A percentile compares a stretch with the other conserved stretches of the same genome.
Conservation (phyloP, 148 eudicot genomes). For the Rhododendron ovatum region DNA sequence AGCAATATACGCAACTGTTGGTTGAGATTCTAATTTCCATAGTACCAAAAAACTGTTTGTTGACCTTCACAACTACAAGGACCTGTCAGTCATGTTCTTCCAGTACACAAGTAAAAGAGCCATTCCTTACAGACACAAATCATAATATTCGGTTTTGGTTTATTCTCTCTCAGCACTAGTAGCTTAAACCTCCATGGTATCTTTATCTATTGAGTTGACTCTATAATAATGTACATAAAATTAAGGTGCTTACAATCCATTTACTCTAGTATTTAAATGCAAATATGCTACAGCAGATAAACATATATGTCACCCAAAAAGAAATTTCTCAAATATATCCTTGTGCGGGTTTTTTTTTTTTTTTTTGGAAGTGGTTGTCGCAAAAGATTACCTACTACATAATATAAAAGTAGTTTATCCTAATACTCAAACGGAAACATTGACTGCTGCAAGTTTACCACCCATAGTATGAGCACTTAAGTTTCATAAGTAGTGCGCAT, state of each 20-base stretch:
- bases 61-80: neutral
- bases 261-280: neutral
- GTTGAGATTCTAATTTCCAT: too few species aligned
- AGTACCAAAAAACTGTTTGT: too few species aligned
- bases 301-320: neutral
- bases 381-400: neutral
- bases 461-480: neutral
- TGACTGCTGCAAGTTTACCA: neutral
- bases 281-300: neutral
- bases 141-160: neutral
- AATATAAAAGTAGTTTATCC: neutral
- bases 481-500: neutral
- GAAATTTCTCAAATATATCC: neutral
- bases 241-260: neutral
- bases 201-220: neutral
- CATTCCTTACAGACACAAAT: neutral
- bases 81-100: neutral
- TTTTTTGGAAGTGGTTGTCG: neutral
- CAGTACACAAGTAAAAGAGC: neutral
- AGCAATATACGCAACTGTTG: neutral
- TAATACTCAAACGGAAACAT: neutral
- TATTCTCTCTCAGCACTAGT: neutral
- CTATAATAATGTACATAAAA: neutral
- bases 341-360: too few species aligned
- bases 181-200: neutral